These are phyloP conservation scores for Garcia nutans DNA, from an alignment of 345 rosid species.

Conservation along the genomic window DNA sequence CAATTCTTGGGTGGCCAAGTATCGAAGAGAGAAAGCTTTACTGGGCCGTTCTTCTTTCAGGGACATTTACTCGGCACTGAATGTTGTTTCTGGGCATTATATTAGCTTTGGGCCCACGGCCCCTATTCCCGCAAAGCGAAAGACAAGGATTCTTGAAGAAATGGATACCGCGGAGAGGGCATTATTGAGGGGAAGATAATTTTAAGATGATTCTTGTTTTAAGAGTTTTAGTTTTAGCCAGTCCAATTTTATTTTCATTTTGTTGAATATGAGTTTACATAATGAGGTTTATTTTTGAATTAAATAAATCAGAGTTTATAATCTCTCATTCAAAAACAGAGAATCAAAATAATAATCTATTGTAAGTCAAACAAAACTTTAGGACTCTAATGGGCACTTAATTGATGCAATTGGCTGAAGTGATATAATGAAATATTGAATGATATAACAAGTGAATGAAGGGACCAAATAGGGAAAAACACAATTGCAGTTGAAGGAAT, in stretches of 20 bases:
- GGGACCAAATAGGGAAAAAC: too few species aligned
- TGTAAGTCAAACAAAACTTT: too few species aligned
- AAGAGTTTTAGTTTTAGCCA: neutral
- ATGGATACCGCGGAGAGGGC: slow-evolving; percentile 93
- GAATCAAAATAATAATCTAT: too few species aligned
- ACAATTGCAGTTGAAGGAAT: too few species aligned
- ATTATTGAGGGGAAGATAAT: slow-evolving; percentile 63
- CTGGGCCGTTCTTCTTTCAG: slow-evolving; percentile 74
- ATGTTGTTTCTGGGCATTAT: slow-evolving; percentile 89
- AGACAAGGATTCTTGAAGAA: slow-evolving; percentile 85
- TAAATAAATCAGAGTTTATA: too few species aligned
- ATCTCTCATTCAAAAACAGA: neutral
- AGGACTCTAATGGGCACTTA: too few species aligned
- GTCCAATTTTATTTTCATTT: slow-evolving; percentile 9
- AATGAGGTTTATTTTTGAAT: neutral
- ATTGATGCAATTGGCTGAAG: too few species aligned
- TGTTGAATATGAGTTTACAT: neutral
- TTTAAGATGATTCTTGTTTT: neutral
- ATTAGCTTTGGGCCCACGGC: slow-evolving; percentile 94
- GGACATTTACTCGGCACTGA: slow-evolving; percentile 87
- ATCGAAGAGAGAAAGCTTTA: slow-evolving; percentile 81
- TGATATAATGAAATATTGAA: too few species aligned
- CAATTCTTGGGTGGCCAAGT: slow-evolving; percentile 94
- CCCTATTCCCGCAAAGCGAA: slow-evolving; percentile 80
- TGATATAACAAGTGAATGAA: too few species aligned